These are phyloP conservation scores for Lycium barbarum DNA, from an alignment of 257 asterid genomes.

Conservation along the genomic window DNA sequence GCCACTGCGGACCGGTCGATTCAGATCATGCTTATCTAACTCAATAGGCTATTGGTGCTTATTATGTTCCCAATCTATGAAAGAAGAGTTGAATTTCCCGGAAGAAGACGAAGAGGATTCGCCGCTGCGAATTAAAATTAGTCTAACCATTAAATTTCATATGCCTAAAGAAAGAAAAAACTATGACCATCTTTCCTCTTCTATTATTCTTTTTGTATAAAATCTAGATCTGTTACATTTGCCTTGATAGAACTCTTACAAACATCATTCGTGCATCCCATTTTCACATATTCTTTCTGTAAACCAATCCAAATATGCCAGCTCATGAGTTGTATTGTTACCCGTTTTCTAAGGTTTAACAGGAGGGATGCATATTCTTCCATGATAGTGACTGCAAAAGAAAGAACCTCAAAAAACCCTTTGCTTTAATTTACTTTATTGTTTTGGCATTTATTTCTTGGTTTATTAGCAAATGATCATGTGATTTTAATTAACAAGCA, in stretches of 20 bases:
- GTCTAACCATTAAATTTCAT: rapidly evolving
- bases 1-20: too few species aligned
- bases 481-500: constrained; percentile 54
- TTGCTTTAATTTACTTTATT: constrained; percentile 43
- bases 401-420: constrained; percentile 27
- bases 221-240: not conserved
- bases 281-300: constrained; percentile 39
- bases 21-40: too few species aligned
- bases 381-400: constrained; percentile 49
- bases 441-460: constrained; percentile 28
- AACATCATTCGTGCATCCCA: constrained; percentile 66
- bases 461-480: constrained; percentile 46
- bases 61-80: too few species aligned
- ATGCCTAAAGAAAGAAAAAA: not conserved
- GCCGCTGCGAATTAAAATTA: not conserved
- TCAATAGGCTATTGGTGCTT: too few species aligned
- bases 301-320: constrained; percentile 52
- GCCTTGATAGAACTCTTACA: not conserved
- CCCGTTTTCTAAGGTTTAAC: constrained; percentile 46
- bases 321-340: constrained; percentile 44
- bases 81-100: too few species aligned
- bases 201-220: not conserved
- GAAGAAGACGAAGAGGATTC: too few species aligned
- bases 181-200: not conserved
- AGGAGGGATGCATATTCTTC: constrained; percentile 50